These are phyloP conservation scores for Aspergillus fischeri DNA, from an alignment of 2,329 filamentous ascomycete species.

Conservation along the genomic window DNA sequence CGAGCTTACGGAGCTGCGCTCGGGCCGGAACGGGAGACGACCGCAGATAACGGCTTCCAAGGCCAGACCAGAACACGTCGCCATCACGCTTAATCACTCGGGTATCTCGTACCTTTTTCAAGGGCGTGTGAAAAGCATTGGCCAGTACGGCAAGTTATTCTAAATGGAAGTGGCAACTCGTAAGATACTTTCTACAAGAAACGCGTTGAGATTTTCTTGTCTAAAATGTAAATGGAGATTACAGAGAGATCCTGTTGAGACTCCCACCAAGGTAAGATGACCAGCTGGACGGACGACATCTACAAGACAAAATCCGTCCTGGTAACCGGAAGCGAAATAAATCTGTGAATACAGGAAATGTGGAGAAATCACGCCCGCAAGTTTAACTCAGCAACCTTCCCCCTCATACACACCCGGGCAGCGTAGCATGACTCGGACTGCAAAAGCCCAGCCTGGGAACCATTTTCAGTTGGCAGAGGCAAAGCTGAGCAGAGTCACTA, in stretches of 20 bases:
- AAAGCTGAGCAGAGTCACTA: slow-evolving; percentile 13
- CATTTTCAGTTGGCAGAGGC: slow-evolving; percentile 10
- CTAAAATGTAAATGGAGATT: slow-evolving; percentile 11
- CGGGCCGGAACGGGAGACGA: slow-evolving; percentile 18
- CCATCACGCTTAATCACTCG: background rate
- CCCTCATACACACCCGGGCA: slow-evolving; percentile 25
- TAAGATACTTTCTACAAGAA: background rate
- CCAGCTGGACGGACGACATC: slow-evolving; percentile 9
- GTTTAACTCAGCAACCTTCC: slow-evolving; percentile 22
- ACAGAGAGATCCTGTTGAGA: slow-evolving; percentile 7
- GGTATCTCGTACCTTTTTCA: background rate
- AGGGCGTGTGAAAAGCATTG: background rate
- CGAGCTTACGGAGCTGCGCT: slow-evolving; percentile 11
- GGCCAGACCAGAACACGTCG: background rate
- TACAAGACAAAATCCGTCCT: slow-evolving; percentile 11
- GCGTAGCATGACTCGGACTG: slow-evolving; percentile 27
- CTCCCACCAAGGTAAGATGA: slow-evolving; percentile 9
- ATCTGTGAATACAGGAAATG: slow-evolving; percentile 25
- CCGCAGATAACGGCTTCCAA: background rate
- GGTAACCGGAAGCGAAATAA: slow-evolving; percentile 12
- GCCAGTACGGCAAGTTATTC: background rate
- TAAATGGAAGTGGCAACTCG: background rate
- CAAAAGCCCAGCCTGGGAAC: slow-evolving; percentile 16
- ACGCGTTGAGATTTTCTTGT: slow-evolving; percentile 9
- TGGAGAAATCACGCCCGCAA: slow-evolving; percentile 22